Evolutionary conservation across 495 filamentous ascomycete species (phyloP).

Genomic region (Ascobolus immersus): DNA sequence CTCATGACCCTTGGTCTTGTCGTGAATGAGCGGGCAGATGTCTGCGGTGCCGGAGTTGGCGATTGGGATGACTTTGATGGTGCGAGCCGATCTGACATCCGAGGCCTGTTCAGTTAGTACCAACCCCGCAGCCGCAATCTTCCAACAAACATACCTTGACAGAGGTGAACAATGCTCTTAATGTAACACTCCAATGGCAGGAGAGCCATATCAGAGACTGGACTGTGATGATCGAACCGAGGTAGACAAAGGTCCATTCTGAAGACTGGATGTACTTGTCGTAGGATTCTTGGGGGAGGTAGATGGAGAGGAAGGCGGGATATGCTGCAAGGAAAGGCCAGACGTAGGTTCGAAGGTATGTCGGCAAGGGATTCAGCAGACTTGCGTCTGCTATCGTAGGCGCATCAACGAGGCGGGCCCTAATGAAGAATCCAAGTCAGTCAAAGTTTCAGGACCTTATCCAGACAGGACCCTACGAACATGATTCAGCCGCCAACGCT

Average conservation of each 20-base stretch:
- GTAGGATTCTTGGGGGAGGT: constrained; percentile 58
- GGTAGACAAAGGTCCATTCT: constrained; percentile 95
- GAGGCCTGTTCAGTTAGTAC: constrained; percentile 28
- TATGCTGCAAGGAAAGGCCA: constrained; percentile 81
- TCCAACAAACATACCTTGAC: constrained; percentile 18
- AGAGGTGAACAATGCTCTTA: constrained; percentile 59
- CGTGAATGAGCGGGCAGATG: constrained; percentile 53
- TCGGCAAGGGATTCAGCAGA: constrained; percentile 66
- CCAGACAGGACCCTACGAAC: too few relatives aligned
- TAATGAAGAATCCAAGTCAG: too few relatives aligned
- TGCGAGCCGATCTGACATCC: constrained; percentile 45
- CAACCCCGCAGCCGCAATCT: constrained; percentile 3
- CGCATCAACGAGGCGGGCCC: constrained; percentile 66
- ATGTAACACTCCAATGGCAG: constrained; percentile 87
- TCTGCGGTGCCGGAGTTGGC: constrained; percentile 75
- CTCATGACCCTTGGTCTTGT: constrained; percentile 45
- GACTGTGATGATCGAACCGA: constrained; percentile 57
- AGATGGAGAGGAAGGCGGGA: constrained; percentile 71
- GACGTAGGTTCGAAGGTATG: constrained; percentile 59
- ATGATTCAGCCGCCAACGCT: too few relatives aligned
- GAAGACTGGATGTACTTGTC: constrained; percentile 61
- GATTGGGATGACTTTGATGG: constrained; percentile 83
- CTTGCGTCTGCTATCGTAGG: constrained; percentile 67
- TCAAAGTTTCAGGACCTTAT: too few relatives aligned
- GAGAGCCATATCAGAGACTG: constrained; percentile 84